Base-by-base conservation (phyloP, 805 yeast species). In the Candida koratica region DNA sequence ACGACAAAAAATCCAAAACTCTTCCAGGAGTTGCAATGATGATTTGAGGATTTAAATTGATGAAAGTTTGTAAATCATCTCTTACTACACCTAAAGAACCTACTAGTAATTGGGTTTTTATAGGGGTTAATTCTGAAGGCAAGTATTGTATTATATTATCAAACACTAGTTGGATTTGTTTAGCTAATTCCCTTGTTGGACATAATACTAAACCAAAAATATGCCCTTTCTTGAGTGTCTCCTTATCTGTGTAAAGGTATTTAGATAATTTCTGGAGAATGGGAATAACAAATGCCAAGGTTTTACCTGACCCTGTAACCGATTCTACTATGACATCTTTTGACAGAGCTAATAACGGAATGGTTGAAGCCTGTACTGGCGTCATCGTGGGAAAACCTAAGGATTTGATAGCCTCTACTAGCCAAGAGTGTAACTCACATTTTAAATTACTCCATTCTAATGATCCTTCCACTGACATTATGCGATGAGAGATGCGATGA, bases 241-340 rank as follows among this genome's bases (percentile, higher is more conserved):
- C 64, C 2, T 47, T 41, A 8, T 29, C 41, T 13, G 45, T 49
- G 43, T 50, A 60, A 36, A 51, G 55, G 38, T 48, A 48, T 29
- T 52, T 52, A 2, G 68, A 60, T 6, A 88, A 58, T 46, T 79
- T 81, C 48, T 88, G 90, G 4, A 88, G 51, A 1, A 84, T 72
- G 0, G 98, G 98, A 2, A 93, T 70, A 4, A 80, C 77, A 63
- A 84, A 93, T 3, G 97, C 83, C n/a, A 89, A 58, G 0, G 98
- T 93, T 56, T 93, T 93, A n/a, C 98, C 98, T 0, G 97, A 88
- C 0, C 98, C 98, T 0, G 98, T 93, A 1, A 87, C 96, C 0
- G 97, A 95, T 55, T 93, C 97, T 1, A 88, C 97, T 6, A 93
- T 93, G 3, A 93, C 96, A 60, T 93, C 98, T 52, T 90, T 90